phyloP scores from a whole-genome alignment of 441 rosid genomes.

The Syzygium syzygioides region DNA sequence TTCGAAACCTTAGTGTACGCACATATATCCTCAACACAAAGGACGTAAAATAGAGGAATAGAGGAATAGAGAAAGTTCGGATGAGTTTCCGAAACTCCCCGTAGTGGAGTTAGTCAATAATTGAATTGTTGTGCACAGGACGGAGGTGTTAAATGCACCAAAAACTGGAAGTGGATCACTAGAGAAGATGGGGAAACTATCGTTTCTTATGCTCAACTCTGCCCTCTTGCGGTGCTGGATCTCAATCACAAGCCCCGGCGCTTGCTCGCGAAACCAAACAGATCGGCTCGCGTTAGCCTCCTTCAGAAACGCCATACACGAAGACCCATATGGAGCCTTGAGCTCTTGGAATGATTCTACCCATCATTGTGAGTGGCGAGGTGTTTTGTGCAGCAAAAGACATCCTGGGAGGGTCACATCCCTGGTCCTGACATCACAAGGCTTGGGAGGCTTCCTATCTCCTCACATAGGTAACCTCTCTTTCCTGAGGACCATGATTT shows the following conservation, averaged over 20 bases:
- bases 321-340: not conserved
- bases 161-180: not conserved
- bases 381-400: not conserved
- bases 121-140: not conserved
- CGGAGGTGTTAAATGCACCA: not conserved
- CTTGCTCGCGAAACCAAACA: not conserved
- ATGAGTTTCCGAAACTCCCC: not conserved
- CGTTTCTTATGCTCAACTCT: not conserved
- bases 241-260: not conserved
- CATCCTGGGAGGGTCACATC: not conserved
- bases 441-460: not conserved
- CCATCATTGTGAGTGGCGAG: not conserved
- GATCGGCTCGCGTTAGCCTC: not conserved
- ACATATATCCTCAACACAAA: too few species aligned
- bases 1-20: too few species aligned
- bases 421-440: not conserved
- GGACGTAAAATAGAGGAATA: too few species aligned
- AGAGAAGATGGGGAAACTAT: not conserved
- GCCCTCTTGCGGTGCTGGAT: not conserved
- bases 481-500: not conserved
- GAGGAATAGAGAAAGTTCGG: not conserved
- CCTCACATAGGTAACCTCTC: not conserved
- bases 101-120: not conserved
- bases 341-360: not conserved
- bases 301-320: not conserved